A percentile compares a stretch with the other conserved stretches of the same genome.
These are phyloP conservation scores for apple (Malus domestica) DNA, from an alignment of 306 rosid genomes.

Conservation along the genomic window DNA sequence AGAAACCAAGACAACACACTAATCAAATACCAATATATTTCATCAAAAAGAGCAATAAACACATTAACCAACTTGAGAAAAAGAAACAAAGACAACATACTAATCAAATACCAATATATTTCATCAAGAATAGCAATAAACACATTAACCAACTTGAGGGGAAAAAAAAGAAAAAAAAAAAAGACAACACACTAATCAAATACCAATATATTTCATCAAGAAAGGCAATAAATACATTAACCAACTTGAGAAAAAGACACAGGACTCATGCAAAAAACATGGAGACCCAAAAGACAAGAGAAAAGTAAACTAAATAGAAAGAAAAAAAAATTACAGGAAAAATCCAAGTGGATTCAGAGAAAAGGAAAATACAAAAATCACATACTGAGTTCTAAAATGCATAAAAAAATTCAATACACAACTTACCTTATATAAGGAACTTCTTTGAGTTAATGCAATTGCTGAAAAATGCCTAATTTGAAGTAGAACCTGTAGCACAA, in stretches of 20 bases:
- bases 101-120: background rate
- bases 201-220: background rate
- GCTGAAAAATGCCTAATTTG: constrained; percentile 42
- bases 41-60: background rate
- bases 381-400: background rate
- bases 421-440: constrained; percentile 40
- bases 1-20: background rate
- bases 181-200: background rate
- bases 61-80: background rate
- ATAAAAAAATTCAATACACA: constrained; percentile 12
- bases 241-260: background rate
- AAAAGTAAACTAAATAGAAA: background rate
- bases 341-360: background rate
- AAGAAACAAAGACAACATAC: background rate
- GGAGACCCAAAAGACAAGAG: background rate
- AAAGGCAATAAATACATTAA: background rate
- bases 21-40: background rate
- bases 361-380: background rate
- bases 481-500: constrained; percentile 72
- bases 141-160: background rate
- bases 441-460: constrained; percentile 27
- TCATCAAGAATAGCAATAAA: background rate
- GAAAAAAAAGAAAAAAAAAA: background rate
- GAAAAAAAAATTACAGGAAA: background rate
- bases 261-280: background rate